A percentile compares a stretch with the other conserved stretches of the same genome.
phyloP scores from a whole-genome alignment of 2,329 filamentous ascomycete species.

The Fusarium pseudoanthophilum region DNA sequence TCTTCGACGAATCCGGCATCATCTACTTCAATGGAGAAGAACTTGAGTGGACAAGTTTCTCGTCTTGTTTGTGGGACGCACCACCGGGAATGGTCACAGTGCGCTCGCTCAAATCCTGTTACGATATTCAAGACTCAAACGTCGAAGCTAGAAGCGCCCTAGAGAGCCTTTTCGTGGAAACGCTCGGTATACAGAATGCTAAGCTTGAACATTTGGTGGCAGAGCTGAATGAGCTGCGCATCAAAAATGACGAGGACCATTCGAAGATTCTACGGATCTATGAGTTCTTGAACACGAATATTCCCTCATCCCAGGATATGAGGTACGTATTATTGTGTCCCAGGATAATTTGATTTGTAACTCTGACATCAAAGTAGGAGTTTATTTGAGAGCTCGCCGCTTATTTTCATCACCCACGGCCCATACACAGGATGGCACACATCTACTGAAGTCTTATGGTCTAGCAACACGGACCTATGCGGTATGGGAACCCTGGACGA shows the following conservation, averaged over 20 bases:
- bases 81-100: not conserved
- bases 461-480: not conserved
- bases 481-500: not conserved
- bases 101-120: not conserved
- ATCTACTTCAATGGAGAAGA: fast-evolving
- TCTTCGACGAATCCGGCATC: not conserved
- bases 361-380: not conserved
- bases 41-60: not conserved
- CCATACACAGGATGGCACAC: not conserved
- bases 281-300: not conserved
- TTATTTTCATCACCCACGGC: not conserved
- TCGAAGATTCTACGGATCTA: fast-evolving
- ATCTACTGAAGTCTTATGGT: not conserved
- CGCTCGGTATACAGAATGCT: not conserved
- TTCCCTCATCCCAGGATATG: not conserved
- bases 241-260: not conserved
- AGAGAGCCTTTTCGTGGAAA: not conserved
- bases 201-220: not conserved
- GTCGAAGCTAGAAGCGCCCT: fast-evolving
- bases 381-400: not conserved
- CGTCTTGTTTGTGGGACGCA: not conserved
- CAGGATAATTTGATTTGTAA: not conserved
- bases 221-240: not conserved
- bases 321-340: not conserved
- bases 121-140: not conserved